A percentile compares a stretch with the other conserved stretches of the same genome.
These are phyloP conservation scores for Pilobolus umbonatus DNA, from an alignment of 192 early-diverging fungal species.

Conservation along the genomic window DNA sequence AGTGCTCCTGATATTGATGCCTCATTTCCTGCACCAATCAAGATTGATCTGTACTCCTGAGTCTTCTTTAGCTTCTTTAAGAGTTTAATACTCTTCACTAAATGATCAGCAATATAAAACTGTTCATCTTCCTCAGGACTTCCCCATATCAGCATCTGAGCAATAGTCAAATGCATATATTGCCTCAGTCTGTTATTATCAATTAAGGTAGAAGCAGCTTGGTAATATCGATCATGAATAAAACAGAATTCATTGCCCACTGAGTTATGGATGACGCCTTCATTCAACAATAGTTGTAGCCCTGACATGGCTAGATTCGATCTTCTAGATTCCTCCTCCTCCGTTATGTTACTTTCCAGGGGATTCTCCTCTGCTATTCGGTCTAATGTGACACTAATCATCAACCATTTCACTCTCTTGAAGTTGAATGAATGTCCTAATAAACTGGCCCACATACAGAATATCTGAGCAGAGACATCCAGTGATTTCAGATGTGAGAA, in stretches of 20 bases:
- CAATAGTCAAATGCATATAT: conserved; percentile 19
- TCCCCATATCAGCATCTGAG: conserved; percentile 8
- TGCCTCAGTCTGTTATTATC: neutral
- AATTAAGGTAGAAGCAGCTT: conserved; percentile 14
- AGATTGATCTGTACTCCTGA: conserved; percentile 13
- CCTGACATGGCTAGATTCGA: conserved; percentile 8
- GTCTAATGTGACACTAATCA: neutral
- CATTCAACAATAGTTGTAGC: conserved; percentile 11
- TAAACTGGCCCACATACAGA: conserved; percentile 26
- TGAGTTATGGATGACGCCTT: conserved; percentile 10
- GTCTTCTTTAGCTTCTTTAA: neutral
- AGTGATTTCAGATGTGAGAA: conserved; percentile 13
- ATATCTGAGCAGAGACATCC: conserved; percentile 11
- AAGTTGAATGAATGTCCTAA: conserved; percentile 21
- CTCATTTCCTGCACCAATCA: conserved; percentile 16
- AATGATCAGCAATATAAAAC: conserved; percentile 25
- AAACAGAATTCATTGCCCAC: conserved; percentile 12
- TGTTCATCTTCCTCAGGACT: neutral
- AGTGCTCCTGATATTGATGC: conserved; percentile 14
- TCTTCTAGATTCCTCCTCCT: neutral
- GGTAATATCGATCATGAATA: conserved; percentile 26
- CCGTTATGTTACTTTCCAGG: neutral
- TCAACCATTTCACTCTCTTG: conserved; percentile 15
- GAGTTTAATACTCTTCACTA: conserved; percentile 5
- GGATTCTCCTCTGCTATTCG: neutral